Evolutionary conservation across 2,329 filamentous ascomycete species (phyloP).

Genomic region (Fusarium sarcochroum): DNA sequence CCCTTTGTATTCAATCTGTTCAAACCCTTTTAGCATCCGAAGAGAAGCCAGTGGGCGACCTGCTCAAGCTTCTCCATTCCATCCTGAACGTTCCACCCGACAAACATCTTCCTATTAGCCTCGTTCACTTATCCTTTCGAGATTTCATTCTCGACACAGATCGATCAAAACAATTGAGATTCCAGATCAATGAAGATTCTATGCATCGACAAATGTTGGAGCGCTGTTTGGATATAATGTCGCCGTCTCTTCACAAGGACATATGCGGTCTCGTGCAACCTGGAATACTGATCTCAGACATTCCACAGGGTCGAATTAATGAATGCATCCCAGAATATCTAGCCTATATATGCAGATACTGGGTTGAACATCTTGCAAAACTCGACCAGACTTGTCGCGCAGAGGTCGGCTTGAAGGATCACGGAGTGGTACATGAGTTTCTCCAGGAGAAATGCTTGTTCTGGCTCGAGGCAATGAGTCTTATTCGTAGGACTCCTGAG

Average conservation of each 20-base stretch:
- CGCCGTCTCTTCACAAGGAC: not conserved
- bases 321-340: not conserved
- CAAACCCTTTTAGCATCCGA: not conserved
- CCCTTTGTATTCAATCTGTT: not conserved
- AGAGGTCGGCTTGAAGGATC: not conserved
- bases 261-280: not conserved
- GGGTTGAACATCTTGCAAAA: slow-evolving; percentile 15
- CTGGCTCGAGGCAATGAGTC: slow-evolving; percentile 21
- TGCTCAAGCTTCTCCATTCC: not conserved
- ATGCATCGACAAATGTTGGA: not conserved
- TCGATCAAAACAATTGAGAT: not conserved
- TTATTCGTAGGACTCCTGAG: not conserved
- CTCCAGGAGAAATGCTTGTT: not conserved
- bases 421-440: slow-evolving; percentile 3
- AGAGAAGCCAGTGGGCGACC: not conserved
- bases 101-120: not conserved
- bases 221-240: slow-evolving; percentile 11
- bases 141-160: slow-evolving; percentile 15
- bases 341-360: slow-evolving; percentile 11
- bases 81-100: slow-evolving; percentile 6
- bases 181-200: not conserved
- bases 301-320: no score
- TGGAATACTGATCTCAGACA: not conserved
- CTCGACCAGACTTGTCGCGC: not conserved
- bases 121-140: slow-evolving; percentile 17